Conservation (phyloP, 495 filamentous ascomycete species). For the Penicillium soppii region DNA sequence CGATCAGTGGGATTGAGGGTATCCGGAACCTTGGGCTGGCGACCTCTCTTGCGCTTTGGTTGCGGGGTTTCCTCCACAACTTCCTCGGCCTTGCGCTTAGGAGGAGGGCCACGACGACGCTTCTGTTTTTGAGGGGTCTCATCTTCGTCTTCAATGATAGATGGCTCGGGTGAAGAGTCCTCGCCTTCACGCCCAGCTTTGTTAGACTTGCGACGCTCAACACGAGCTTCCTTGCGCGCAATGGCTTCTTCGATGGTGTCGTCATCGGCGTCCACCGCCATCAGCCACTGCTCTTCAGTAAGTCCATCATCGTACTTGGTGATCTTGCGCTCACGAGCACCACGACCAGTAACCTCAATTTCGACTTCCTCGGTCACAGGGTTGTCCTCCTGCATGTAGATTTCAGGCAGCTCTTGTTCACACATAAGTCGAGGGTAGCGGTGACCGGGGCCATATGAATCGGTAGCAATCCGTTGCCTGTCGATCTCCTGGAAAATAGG, state of each 20-base stretch:
- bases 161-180: constrained; percentile 77
- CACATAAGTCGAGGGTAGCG: constrained; percentile 73
- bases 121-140: constrained; percentile 63
- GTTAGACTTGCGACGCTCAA: constrained; percentile 73
- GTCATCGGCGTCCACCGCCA: constrained; percentile 92
- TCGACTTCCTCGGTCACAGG: constrained; percentile 76
- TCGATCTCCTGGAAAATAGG: constrained; percentile 74
- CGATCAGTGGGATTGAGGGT: constrained; percentile 50
- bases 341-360: constrained; percentile 77
- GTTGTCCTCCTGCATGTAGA: constrained; percentile 85
- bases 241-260: constrained; percentile 92
- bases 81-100: constrained; percentile 85
- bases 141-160: constrained; percentile 76
- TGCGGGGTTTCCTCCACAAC: constrained; percentile 71
- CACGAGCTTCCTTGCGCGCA: constrained; percentile 81
- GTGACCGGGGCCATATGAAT: constrained; percentile 67
- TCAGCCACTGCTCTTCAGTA: constrained; percentile 94
- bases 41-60: constrained; percentile 78
- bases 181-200: constrained; percentile 44
- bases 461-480: constrained; percentile 61
- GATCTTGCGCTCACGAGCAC: constrained; percentile 87
- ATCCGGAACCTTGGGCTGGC: constrained; percentile 64
- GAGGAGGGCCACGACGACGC: constrained; percentile 75
- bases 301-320: constrained; percentile 97
- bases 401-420: constrained; percentile 89